Evolutionary conservation across 2,329 filamentous ascomycete genomes (phyloP), one percentile per base, ranked within the genome.

Genomic region (Epichloe glyceriae): DNA sequence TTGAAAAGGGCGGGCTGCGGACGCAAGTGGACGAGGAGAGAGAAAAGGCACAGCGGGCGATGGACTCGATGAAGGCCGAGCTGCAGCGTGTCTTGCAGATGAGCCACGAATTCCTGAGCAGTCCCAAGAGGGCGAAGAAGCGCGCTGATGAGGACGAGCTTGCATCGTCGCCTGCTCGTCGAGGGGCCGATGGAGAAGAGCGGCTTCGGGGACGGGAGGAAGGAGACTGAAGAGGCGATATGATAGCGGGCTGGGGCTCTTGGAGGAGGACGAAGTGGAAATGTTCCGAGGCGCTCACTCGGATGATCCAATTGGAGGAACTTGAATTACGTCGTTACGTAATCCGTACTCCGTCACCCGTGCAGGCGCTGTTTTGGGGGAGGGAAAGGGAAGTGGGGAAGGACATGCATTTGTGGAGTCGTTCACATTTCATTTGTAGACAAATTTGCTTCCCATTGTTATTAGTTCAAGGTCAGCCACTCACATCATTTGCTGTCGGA

Each of bases 211-310:
- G 40, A 20, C 17, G 19, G 15, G 22, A 17, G 22, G 22, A 26
- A 67, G 54, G 56, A 76, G 71, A 64, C 67, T 51, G 17, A 55
- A 67, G 52, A 70, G 74, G 52, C 67, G 70, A 52, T 70, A 73
- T 55, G 78, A 81, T 60, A 79, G 75, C 50, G 78, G 77, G 0
- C 58, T 81, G 47, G 76, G 75, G 0, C 65, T 81, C 22, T 55
- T 79, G 60, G 75, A 77, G 30, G 76, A 80, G 58, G 75, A 78
- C 37, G 72, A 73, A 50, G 62, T 67, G 17, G 66, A 67, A 11
- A 11, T 30, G 8, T 30, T 30, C 26, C 11, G 26, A 30, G 26
- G 26, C 26, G 26, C 26, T 30, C 26, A 30, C 26, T 30, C 26
- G 26, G 26, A 30, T 30, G 26, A 30, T 30, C 26, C 26, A 30